Evolutionary conservation across 2,329 filamentous ascomycete genomes (phyloP).

Genomic region (Thelonectria rubi): DNA sequence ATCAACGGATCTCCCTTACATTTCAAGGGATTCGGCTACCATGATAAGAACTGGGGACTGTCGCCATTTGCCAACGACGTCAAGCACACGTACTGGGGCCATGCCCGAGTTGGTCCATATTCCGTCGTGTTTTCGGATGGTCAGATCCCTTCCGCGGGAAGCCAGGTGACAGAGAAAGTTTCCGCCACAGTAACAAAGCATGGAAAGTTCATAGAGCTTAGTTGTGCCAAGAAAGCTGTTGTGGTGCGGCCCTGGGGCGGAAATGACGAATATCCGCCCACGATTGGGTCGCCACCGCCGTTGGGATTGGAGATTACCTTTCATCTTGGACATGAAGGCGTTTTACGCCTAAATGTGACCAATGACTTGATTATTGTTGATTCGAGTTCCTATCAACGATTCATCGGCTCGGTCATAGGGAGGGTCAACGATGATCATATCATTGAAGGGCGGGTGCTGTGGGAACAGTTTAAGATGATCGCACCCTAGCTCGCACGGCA

Average conservation of each 20-base stretch:
- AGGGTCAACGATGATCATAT: not conserved
- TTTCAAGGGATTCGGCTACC: conserved; percentile 4
- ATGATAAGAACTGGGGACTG: conserved; percentile 10
- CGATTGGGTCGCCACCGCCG: not conserved
- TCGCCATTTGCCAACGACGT: conserved; percentile 1
- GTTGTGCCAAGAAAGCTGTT: not conserved
- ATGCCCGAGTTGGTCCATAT: conserved; percentile 6
- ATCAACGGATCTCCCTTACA: not conserved
- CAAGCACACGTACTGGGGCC: conserved; percentile 7
- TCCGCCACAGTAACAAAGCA: not conserved
- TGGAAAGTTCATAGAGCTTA: conserved; percentile 2
- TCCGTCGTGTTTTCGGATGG: conserved; percentile 3
- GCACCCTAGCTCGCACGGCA: too few relatives aligned
- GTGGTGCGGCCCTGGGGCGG: conserved; percentile 3
- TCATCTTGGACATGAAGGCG: not conserved
- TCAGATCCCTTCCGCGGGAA: not conserved
- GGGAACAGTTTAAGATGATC: conserved; percentile 3
- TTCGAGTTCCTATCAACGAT: not conserved
- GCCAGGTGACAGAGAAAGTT: not conserved
- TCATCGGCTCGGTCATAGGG: conserved; percentile 1
- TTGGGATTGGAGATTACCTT: not conserved
- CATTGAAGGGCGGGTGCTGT: not conserved
- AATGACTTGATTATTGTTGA: not conserved
- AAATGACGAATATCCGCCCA: conserved; percentile 7
- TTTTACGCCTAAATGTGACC: conserved; percentile 2